Evolutionary conservation across 2,329 filamentous ascomycete genomes (phyloP), one percentile per base, ranked within the genome.

Genomic region (Pestalotiopsis sp.): DNA sequence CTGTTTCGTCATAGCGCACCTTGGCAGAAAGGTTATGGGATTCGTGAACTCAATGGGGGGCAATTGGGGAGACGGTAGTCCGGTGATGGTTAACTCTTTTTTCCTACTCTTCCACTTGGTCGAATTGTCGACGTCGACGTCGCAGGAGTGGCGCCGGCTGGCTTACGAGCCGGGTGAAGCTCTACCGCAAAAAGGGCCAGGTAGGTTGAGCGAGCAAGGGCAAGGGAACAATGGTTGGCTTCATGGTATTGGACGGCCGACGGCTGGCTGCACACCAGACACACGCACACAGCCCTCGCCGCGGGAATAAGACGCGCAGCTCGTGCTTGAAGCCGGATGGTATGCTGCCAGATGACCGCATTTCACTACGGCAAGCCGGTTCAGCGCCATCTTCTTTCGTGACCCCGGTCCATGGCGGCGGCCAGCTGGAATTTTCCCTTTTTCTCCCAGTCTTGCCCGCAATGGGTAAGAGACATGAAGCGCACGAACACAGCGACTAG

Each of bases 101-200:
- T 52, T 23, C 4, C 23, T 27, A n/a, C 36, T 31, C 13, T 20
- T 39, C 5, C 59, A n/a, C n/a, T n/a, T 17, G 7, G 36, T 14
- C 5, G n/a, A 36, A 13, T 12, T 23, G 52, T 57, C 52, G 52
- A 52, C 17, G 52, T 49, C 31, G 52, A 59, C 57, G 68, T 62
- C 59, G 66, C 66, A 63, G 68, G 66, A 62, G 63, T 70, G 63
- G 68, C 66, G 68, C 66, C 60, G 61, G 20, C 41, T 69, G 64
- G 65, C 61, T 31, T 66, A 41, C 23, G 49, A 70, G 66, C 66
- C 61, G 59, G 62, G 68, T 62, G 41, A 49, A 13, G 27, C 27
- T 66, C 66, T 66, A 57, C 65, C 52, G 56, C 58, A 64, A 36
- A 20, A 36, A 20, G 59, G 64, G 58, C 66, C 63, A 63, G 68